phyloP scores from a whole-genome alignment of 805 yeast genomes.

The Alloascoidea hylecoeti region DNA sequence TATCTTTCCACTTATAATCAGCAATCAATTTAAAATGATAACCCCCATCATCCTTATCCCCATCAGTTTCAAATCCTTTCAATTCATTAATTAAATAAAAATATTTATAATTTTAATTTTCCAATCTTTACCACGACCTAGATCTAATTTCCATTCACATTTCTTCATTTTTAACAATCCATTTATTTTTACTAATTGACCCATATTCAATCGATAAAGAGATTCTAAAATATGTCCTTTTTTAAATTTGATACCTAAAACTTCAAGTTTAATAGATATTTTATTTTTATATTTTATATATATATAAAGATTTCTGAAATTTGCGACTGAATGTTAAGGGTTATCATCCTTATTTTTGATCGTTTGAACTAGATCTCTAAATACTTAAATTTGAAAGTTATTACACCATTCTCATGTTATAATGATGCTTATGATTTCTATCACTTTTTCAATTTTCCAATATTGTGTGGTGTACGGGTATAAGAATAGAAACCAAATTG shows the following conservation, averaged over 20 bases:
- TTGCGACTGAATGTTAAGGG: no score
- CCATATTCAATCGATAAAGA: slow-evolving; percentile 28
- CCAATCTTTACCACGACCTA: slow-evolving; percentile 29
- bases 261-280: slow-evolving; percentile 22
- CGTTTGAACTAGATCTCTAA: no score
- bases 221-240: slow-evolving; percentile 24
- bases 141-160: slow-evolving; percentile 24
- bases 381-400: no score
- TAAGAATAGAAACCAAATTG: no score
- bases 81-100: slow-evolving; percentile 19
- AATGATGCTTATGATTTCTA: no score
- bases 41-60: slow-evolving; percentile 17
- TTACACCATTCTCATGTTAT: no score
- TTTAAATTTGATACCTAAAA: slow-evolving; percentile 21
- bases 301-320: no score
- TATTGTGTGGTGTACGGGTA: no score
- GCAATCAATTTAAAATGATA: no score
- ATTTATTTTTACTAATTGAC: slow-evolving; percentile 22
- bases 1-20: no score
- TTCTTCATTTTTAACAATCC: slow-evolving; percentile 21
- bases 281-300: slow-evolving; percentile 20
- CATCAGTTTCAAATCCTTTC: slow-evolving; percentile 21
- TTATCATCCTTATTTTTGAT: no score
- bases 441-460: no score
- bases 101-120: slow-evolving; percentile 18